Percentiles rank a stretch among this genome's conserved stretches.
Evolutionary conservation across 2,329 filamentous ascomycete genomes (phyloP).

Genomic region (Exophiala sp.): DNA sequence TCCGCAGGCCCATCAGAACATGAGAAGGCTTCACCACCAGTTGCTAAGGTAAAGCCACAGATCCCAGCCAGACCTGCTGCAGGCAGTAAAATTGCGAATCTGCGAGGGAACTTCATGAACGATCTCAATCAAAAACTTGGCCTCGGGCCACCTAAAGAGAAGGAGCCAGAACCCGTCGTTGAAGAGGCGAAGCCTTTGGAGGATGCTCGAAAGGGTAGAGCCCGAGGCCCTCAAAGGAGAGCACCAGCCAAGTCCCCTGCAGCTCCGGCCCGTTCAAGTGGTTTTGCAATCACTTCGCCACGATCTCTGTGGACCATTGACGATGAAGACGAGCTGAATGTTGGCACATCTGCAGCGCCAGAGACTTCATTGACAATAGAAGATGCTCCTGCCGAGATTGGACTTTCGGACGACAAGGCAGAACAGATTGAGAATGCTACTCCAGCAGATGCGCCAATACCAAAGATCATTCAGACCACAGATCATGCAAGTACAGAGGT

Average conservation of each 20-base stretch:
- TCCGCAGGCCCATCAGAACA: constrained; percentile 38
- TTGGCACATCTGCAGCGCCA: constrained; percentile 3
- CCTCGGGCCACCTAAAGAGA: constrained; percentile 77
- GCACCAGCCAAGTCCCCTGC: constrained; percentile 57
- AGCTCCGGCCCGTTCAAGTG: constrained; percentile 11
- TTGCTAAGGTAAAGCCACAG: constrained; percentile 72
- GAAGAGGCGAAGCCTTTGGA: constrained; percentile 70
- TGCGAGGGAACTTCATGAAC: constrained; percentile 88
- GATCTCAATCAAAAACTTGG: constrained; percentile 88
- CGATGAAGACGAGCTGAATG: constrained; percentile 23
- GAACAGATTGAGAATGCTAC: constrained; percentile 62
- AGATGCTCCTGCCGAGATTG: neutral
- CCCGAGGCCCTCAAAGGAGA: constrained; percentile 78
- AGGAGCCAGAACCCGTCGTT: constrained; percentile 54
- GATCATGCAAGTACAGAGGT: constrained; percentile 33
- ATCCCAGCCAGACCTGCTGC: constrained; percentile 75
- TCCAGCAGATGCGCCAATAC: constrained; percentile 46
- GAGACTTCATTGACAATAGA: neutral
- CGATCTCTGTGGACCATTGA: constrained; percentile 26
- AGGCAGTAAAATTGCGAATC: constrained; percentile 75
- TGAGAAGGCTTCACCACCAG: constrained; percentile 36
- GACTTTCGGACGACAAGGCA: constrained; percentile 53
- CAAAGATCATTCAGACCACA: constrained; percentile 11
- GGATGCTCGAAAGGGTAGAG: constrained; percentile 87
- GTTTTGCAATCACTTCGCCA: constrained; percentile 23